Conservation (phyloP, 352 stramenopile species). For the Globisporangium heterothallicum region DNA sequence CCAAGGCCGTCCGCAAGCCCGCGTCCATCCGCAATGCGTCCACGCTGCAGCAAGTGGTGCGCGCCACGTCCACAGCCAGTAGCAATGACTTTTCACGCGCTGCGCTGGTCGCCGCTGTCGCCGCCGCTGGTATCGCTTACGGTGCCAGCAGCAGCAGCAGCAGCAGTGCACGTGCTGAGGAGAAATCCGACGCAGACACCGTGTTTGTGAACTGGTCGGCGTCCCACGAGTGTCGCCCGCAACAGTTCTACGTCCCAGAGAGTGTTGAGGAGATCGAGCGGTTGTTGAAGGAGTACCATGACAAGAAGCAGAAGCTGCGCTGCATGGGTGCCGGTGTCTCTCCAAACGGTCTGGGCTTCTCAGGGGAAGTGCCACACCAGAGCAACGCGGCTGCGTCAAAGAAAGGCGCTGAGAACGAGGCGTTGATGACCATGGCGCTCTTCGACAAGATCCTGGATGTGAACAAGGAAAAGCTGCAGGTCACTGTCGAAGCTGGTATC, state of each 20-base stretch:
- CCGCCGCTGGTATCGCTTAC: conserved; percentile 10
- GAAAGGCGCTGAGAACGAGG: conserved; percentile 30
- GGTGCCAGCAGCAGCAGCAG: conserved; percentile 13
- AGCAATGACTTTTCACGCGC: neutral
- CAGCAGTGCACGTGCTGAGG: conserved; percentile 7
- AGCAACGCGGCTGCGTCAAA: too few relatives aligned
- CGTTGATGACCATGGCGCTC: conserved; percentile 90
- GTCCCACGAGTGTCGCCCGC: conserved; percentile 66
- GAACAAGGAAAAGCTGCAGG: conserved; percentile 84
- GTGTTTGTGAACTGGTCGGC: conserved; percentile 82
- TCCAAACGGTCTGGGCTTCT: conserved; percentile 95
- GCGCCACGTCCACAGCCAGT: conserved; percentile 1
- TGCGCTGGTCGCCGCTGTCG: conserved; percentile 15
- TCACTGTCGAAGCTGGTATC: conserved; percentile 88
- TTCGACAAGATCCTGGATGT: conserved; percentile 91
- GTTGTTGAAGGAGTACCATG: conserved; percentile 53
- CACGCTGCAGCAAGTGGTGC: neutral
- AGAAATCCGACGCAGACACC: conserved; percentile 39
- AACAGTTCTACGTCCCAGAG: conserved; percentile 64
- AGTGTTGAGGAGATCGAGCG: conserved; percentile 63
- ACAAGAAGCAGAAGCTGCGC: conserved; percentile 77
- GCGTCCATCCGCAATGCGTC: conserved; percentile 2
- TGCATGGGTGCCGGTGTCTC: conserved; percentile 95
- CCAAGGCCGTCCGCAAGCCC: neutral
- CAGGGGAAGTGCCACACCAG: conserved; percentile 13